Evolutionary conservation across 768 basidiomycete species (phyloP).

Genomic region (Lactifluus subvellereus): DNA sequence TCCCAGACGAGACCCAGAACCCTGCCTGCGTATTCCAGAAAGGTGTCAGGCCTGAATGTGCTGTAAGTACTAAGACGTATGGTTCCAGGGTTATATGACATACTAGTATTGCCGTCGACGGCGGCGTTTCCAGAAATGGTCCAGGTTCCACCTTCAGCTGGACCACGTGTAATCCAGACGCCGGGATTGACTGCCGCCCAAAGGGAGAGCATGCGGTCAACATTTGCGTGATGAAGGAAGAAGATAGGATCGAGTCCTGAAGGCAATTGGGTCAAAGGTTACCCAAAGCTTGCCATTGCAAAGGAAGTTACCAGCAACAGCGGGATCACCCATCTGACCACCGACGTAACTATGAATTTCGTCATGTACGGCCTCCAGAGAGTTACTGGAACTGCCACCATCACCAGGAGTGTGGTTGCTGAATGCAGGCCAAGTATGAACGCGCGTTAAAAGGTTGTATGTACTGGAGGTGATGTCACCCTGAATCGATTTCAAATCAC

Average conservation of each 20-base stretch:
- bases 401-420: constrained; percentile 41
- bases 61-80: background rate
- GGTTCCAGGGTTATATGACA: background rate
- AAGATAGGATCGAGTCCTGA: constrained; percentile 49
- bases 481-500: constrained; percentile 12
- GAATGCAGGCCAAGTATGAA: constrained; percentile 40
- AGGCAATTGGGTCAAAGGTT: constrained; percentile 23
- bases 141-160: constrained; percentile 20
- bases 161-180: constrained; percentile 35
- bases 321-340: constrained; percentile 26
- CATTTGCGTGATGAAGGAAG: constrained; percentile 49
- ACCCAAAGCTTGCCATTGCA: constrained; percentile 36
- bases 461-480: constrained; percentile 8
- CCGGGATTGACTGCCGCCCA: constrained; percentile 44
- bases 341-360: constrained; percentile 34
- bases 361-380: constrained; percentile 48
- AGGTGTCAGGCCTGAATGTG: constrained; percentile 38
- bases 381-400: constrained; percentile 38
- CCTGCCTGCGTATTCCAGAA: constrained; percentile 38
- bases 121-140: constrained; percentile 4
- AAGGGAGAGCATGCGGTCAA: constrained; percentile 48
- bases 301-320: constrained; percentile 33
- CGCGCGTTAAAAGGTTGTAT: constrained; percentile 35
- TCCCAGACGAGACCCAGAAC: constrained; percentile 38
- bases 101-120: constrained; percentile 15